Percentiles rank a stretch among this genome's conserved stretches.
Evolutionary conservation across 331 rosid species (phyloP).

Genomic region (Prunus yedoensis): DNA sequence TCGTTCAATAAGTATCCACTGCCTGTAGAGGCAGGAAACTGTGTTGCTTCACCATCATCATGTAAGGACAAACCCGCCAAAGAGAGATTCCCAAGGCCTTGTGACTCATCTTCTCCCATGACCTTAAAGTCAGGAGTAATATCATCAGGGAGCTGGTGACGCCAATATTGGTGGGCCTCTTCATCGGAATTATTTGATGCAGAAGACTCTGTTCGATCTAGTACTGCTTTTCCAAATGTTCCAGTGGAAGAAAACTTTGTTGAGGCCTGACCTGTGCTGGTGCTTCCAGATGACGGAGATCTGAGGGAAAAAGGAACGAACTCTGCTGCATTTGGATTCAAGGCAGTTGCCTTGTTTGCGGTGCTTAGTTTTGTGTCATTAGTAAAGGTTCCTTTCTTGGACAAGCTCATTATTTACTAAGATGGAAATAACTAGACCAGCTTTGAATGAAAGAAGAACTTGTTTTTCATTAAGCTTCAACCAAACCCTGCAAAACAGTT

Average conservation of each 20-base stretch:
- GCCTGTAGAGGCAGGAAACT: slow-evolving; percentile 55
- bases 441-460: background rate
- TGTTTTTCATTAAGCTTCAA: slow-evolving; percentile 42
- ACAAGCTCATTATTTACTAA: slow-evolving; percentile 72
- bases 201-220: slow-evolving; percentile 82
- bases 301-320: slow-evolving; percentile 80
- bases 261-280: slow-evolving; percentile 47
- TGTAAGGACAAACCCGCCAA: slow-evolving; percentile 67
- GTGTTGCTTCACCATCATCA: slow-evolving; percentile 54
- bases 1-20: slow-evolving; percentile 59
- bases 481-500: slow-evolving; percentile 73
- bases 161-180: slow-evolving; percentile 89
- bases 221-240: slow-evolving; percentile 73
- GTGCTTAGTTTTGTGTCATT: slow-evolving; percentile 46
- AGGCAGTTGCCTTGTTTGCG: slow-evolving; percentile 50
- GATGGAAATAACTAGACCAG: slow-evolving; percentile 21
- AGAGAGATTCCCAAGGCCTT: slow-evolving; percentile 62
- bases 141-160: slow-evolving; percentile 95
- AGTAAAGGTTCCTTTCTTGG: slow-evolving; percentile 57
- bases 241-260: slow-evolving; percentile 47
- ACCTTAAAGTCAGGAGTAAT: slow-evolving; percentile 94
- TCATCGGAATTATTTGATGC: slow-evolving; percentile 82
- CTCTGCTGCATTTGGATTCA: slow-evolving; percentile 98
- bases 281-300: slow-evolving; percentile 66
- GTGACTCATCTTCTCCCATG: slow-evolving; percentile 77